Percentiles rank a stretch among this genome's conserved stretches.
phyloP scores from a whole-genome alignment of 2,329 filamentous ascomycete genomes.

The Parascedosporium putredinis region DNA sequence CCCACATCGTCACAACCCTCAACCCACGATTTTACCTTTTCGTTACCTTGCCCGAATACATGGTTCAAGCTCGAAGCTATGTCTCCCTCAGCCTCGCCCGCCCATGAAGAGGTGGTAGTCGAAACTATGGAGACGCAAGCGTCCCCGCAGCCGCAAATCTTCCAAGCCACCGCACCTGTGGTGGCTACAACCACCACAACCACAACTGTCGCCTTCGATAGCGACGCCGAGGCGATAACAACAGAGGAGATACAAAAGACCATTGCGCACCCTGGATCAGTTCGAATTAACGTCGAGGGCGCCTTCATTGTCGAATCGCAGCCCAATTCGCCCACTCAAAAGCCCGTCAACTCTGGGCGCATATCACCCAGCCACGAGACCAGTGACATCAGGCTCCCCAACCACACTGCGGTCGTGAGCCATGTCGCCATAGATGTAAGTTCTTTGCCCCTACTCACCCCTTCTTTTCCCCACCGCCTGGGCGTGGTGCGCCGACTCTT shows the following conservation, averaged over 20 bases:
- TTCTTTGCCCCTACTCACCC: too few species aligned
- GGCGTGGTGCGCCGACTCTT: too few species aligned
- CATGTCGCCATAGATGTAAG: slow-evolving; percentile 93
- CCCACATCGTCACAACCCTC: not conserved
- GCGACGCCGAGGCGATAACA: slow-evolving; percentile 31
- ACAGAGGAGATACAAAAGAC: slow-evolving; percentile 50
- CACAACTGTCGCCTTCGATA: not conserved
- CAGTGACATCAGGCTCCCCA: slow-evolving; percentile 89
- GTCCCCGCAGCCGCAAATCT: not conserved
- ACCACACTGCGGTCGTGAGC: slow-evolving; percentile 90
- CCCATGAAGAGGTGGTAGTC: slow-evolving; percentile 3
- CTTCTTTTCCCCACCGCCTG: not conserved
- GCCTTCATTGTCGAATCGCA: slow-evolving; percentile 93
- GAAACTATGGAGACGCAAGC: not conserved
- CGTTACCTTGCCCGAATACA: too few species aligned
- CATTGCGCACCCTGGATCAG: slow-evolving; percentile 55
- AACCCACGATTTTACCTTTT: too few species aligned
- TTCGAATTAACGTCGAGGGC: slow-evolving; percentile 92
- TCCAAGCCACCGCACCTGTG: not conserved
- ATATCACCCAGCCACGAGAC: slow-evolving; percentile 53
- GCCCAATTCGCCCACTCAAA: slow-evolving; percentile 37
- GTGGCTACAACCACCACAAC: not conserved
- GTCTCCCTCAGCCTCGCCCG: slow-evolving; percentile 1
- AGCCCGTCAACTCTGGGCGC: slow-evolving; percentile 25
- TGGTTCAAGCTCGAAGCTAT: too few species aligned